phyloP scores from a whole-genome alignment of 768 basidiomycete genomes.

The Crucibulum laeve region DNA sequence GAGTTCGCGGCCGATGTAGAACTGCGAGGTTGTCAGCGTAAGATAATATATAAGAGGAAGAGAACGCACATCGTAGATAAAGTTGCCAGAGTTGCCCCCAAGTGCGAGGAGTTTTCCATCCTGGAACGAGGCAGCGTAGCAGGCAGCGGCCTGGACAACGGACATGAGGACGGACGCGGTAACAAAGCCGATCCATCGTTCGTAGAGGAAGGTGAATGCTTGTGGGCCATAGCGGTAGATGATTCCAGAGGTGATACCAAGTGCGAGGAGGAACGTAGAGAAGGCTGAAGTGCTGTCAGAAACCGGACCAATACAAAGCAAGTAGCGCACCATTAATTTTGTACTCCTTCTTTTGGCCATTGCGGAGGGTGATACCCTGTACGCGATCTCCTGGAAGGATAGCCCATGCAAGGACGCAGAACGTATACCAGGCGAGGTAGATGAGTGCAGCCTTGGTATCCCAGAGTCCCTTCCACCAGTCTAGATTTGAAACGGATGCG shows the following conservation, averaged over 20 bases:
- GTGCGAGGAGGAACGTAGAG: constrained; percentile 76
- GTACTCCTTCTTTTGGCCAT: constrained; percentile 76
- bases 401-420: constrained; percentile 76
- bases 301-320: background rate
- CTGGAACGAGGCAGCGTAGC: constrained; percentile 70
- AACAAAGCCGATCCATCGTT: constrained; percentile 86
- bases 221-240: constrained; percentile 73
- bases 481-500: constrained; percentile 37
- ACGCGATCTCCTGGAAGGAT: constrained; percentile 73
- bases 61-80: constrained; percentile 81
- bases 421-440: constrained; percentile 91
- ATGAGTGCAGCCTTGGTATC: constrained; percentile 72
- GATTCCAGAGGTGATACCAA: constrained; percentile 67
- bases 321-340: constrained; percentile 84
- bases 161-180: constrained; percentile 83
- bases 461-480: constrained; percentile 78
- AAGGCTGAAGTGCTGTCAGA: constrained; percentile 51
- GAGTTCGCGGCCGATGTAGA: constrained; percentile 90
- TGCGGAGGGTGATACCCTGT: constrained; percentile 66
- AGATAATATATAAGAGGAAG: background rate
- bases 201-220: constrained; percentile 85
- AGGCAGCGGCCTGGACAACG: constrained; percentile 63
- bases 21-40: constrained; percentile 37
- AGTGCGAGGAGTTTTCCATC: constrained; percentile 72
- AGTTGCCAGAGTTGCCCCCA: constrained; percentile 88